These are phyloP conservation scores for Rhodotorula sp. DNA, from an alignment of 1,284 basidiomycete genomes.

Conservation along the genomic window DNA sequence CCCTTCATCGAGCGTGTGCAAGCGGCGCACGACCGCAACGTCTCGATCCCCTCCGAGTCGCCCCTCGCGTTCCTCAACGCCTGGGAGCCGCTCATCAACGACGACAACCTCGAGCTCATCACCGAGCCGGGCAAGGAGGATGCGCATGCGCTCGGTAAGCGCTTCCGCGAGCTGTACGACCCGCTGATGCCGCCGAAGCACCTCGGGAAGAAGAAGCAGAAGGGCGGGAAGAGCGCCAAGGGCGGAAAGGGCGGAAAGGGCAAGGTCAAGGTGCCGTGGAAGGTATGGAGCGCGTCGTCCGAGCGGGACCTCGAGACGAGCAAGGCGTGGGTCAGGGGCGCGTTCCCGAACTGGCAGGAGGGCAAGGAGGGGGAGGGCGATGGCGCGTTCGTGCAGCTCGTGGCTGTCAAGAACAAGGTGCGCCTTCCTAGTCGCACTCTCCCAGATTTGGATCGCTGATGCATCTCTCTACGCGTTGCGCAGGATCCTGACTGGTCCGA, in stretches of 20 bases:
- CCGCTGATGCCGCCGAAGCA: constrained; percentile 49
- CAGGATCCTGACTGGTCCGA: constrained; percentile 50
- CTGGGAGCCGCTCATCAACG: constrained; percentile 57
- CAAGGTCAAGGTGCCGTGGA: constrained; percentile 44
- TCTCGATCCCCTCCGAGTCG: constrained; percentile 36
- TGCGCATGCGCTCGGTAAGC: constrained; percentile 50
- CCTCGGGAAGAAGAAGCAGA: constrained; percentile 34
- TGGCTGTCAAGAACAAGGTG: constrained; percentile 54
- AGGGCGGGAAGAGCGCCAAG: constrained; percentile 26
- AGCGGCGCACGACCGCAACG: neutral
- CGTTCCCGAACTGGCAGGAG: constrained; percentile 52
- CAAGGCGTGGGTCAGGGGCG: constrained; percentile 52
- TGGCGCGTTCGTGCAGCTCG: constrained; percentile 51
- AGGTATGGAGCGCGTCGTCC: constrained; percentile 53
- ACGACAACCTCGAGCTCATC: constrained; percentile 74
- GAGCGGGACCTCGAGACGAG: constrained; percentile 53
- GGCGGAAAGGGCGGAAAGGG: constrained; percentile 22
- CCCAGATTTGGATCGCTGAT: too few relatives aligned
- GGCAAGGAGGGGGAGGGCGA: constrained; percentile 53
- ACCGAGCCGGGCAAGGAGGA: constrained; percentile 51
- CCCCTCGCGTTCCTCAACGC: constrained; percentile 51
- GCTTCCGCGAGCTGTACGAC: constrained; percentile 50
- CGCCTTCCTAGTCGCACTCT: too few relatives aligned
- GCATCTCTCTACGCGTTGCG: too few relatives aligned
- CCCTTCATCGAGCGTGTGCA: constrained; percentile 53